Evolutionary conservation across 202 grass and related monocot species (phyloP), one percentile per base, ranked within the genome.

Genomic region (Bolboschoenoplectus hybrid): DNA sequence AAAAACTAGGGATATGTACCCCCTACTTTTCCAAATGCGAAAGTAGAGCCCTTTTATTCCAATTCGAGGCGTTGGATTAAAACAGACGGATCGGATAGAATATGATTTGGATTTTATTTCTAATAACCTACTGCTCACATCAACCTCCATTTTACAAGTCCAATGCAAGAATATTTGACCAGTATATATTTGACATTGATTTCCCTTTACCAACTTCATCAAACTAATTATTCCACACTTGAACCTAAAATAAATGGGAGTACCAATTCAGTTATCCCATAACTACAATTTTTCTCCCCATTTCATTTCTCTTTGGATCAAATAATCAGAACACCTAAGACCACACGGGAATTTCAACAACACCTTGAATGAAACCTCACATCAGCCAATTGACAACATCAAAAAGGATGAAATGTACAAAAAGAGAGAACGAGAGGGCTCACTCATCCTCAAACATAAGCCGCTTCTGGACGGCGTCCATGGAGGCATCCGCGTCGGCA

Each of bases 371-470:
- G 8, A 35, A 52, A 55, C 36, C 12, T 19, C 53, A 2, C 9
- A 58, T 58, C 75, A 60, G 16, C 35, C 16, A 60, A 80, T 43
- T 41, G 53, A 53, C 10, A 34, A 53, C 17, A 76, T 40, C 7
- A 43, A 85, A 55, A 70, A 11, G 67, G 12, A 39, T 7, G 20
- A 32, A 5, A 20, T 17, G 11, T 3, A 50, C 3, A 72, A 76
- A 85, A 51, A 76, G 10, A 47, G 40, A 7, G 4, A 51, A 17
- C 19, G 9, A 45, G 19, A 38, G 2, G 1, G 36, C 96, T 91
- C 82, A 98, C 96, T 98, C 96, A 86, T 98, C 96, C 63, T 98
- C 93, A 87, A 98, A 98, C 96, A 98, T 98, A 80, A 98, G 96
- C 35, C 96, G 90, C 89, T 86, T 95, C 91, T 98, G 96, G 61